Evolutionary conservation across 192 early-diverging fungal species (phyloP).

Genomic region (Coemansia sp.): DNA sequence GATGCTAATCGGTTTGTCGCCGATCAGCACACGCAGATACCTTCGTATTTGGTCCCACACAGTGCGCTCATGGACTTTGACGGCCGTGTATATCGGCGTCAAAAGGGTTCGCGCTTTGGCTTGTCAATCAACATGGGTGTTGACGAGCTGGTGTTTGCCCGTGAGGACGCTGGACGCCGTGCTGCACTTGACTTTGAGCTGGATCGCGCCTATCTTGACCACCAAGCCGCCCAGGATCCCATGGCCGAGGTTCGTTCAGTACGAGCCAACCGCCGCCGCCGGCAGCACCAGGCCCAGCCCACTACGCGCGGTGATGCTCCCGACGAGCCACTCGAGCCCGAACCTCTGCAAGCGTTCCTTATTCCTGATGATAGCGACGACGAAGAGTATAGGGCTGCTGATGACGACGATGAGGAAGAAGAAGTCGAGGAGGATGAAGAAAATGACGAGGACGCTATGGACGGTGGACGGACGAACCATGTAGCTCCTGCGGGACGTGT

Average conservation of each 20-base stretch:
- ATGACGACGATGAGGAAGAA: constrained; percentile 60
- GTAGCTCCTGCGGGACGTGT: neutral
- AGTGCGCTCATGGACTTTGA: constrained; percentile 65
- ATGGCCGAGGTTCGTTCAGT: constrained; percentile 27
- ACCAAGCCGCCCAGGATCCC: constrained; percentile 29
- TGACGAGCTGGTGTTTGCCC: constrained; percentile 43
- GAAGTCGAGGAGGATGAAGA: constrained; percentile 52
- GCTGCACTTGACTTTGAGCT: constrained; percentile 56
- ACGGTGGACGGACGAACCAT: neutral
- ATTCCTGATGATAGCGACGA: constrained; percentile 64
- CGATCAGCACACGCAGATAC: constrained; percentile 70
- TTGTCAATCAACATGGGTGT: constrained; percentile 56
- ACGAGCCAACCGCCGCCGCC: constrained; percentile 7
- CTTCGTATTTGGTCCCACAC: constrained; percentile 65
- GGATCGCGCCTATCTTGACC: constrained; percentile 44
- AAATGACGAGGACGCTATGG: constrained; percentile 9
- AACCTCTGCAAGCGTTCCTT: constrained; percentile 50
- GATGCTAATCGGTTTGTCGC: constrained; percentile 66
- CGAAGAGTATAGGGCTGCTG: constrained; percentile 56
- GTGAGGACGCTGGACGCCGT: constrained; percentile 54
- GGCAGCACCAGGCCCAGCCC: neutral
- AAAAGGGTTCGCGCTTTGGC: constrained; percentile 61
- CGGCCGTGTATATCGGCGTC: constrained; percentile 64
- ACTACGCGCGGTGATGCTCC: neutral
- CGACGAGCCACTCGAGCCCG: constrained; percentile 33